Evolutionary conservation across 2,329 filamentous ascomycete species (phyloP), one percentile per base, ranked within the genome.

Genomic region (Fusarium udum): DNA sequence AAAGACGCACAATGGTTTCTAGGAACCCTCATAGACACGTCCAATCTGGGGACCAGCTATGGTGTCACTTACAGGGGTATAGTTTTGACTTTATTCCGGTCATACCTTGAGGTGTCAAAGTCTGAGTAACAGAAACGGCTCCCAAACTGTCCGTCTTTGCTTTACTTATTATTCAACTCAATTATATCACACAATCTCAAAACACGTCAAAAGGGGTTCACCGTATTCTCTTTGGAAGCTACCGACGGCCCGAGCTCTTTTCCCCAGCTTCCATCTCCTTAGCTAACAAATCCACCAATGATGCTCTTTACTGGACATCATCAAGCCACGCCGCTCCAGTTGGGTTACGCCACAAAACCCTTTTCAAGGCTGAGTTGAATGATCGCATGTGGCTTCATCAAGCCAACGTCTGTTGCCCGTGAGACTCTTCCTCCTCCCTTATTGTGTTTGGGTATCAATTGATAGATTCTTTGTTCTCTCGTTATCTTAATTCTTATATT

Each of bases 171-270:
- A 12, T 26, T 36, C 24, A 36, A 46, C 24, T 24, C 37, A 39
- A 51, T 45, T 51, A 6, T 14, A 57, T 24, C 24, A 20, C 36
- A 37, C 31, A 31, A n/a, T 48, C 31, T 36, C 28, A 20, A 34
- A 46, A 32, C 22, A 52, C 26, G 43, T 63, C 10, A 36, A 73
- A 65, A 69, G 69, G 58, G 43, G 62, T 24, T 71, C n/a, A 43
- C 43, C 37, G 55, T 28, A 6, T 48, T n/a, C 39, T 67, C 46
- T 37, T 40, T 36, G 26, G 26, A 48, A 70, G 59, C 51, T 70
- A 74, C 42, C 36, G 49, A 68, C 64, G 62, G 66, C 52, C 72
- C 72, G 62, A 75, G 69, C 69, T 75, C 56, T 43, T 58, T 59
- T 60, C 53, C 46, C 65, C 57, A 61, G 52, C 39, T 66, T 69